Percentiles rank a stretch among this genome's conserved stretches.
phyloP scores from a whole-genome alignment of 331 rosid genomes.

The Prunus yedoensis region DNA sequence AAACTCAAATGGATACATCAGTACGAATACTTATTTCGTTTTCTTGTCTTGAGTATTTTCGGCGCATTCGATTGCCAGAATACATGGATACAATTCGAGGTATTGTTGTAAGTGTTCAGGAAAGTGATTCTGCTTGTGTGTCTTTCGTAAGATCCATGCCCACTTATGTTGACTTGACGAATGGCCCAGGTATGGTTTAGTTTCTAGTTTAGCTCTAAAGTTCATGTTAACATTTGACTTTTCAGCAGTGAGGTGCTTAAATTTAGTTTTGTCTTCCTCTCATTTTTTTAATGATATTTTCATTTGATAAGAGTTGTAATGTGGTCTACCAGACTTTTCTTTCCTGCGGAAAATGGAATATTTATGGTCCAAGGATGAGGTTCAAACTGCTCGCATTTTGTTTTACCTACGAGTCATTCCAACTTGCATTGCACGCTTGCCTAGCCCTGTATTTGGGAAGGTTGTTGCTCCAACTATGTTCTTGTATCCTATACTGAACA shows the following conservation, averaged over 20 bases:
- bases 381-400: constrained; percentile 86
- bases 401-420: constrained; percentile 82
- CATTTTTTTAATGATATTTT: not conserved
- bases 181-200: constrained; percentile 61
- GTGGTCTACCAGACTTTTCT: constrained; percentile 32
- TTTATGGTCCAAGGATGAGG: constrained; percentile 77
- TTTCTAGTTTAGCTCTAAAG: not conserved
- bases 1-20: constrained; percentile 50
- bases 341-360: constrained; percentile 47
- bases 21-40: constrained; percentile 69
- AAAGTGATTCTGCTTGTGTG: constrained; percentile 65
- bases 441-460: constrained; percentile 53
- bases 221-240: not conserved
- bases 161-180: constrained; percentile 62
- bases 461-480: constrained; percentile 73
- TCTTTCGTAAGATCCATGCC: constrained; percentile 75
- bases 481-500: constrained; percentile 72
- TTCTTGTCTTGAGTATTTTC: constrained; percentile 86
- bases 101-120: constrained; percentile 70
- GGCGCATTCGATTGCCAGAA: constrained; percentile 82
- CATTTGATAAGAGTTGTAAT: constrained; percentile 23
- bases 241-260: not conserved
- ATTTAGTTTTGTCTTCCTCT: not conserved
- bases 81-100: constrained; percentile 85
- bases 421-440: constrained; percentile 69